Conservation (phyloP, 768 basidiomycete species). For the Kwoniella mangroviensis region DNA sequence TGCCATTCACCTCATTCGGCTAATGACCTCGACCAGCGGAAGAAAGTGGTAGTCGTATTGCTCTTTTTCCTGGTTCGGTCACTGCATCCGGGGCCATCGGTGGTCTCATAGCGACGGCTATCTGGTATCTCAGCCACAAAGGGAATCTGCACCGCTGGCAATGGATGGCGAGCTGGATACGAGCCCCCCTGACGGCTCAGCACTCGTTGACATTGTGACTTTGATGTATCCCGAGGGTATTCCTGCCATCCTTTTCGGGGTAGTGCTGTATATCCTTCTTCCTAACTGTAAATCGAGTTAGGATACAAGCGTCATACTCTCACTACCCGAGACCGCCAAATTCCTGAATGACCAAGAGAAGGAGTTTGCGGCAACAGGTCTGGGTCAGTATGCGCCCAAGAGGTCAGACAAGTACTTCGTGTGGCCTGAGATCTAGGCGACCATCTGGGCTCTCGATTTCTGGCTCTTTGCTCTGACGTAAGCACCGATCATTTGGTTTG, state of each 20-base stretch:
- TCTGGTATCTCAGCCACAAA: conserved; percentile 22
- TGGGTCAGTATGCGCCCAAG: conserved; percentile 28
- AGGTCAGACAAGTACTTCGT: conserved; percentile 33
- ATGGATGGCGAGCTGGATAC: conserved; percentile 32
- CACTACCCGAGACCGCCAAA: conserved; percentile 15
- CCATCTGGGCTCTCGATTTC: conserved; percentile 29
- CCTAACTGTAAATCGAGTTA: conserved; percentile 7
- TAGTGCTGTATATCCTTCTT: conserved; percentile 2
- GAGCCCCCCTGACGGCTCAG: background rate
- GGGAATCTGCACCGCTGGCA: conserved; percentile 29
- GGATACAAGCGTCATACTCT: no score
- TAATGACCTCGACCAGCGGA: background rate
- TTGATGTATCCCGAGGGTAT: conserved; percentile 14
- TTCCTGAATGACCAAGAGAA: conserved; percentile 15
- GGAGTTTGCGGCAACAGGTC: conserved; percentile 3
- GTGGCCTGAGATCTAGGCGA: conserved; percentile 23
- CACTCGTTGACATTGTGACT: background rate
- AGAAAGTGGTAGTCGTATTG: conserved; percentile 22
- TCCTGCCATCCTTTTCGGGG: conserved; percentile 6
- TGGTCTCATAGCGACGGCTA: conserved; percentile 28
- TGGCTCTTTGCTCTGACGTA: conserved; percentile 29
- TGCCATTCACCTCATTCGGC: no score
- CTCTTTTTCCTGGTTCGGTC: conserved; percentile 24
- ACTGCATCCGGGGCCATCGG: conserved; percentile 27
- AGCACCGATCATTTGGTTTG: background rate